Base-by-base conservation (phyloP, 164 flowering plant species). In the Vitis rotundifolia region DNA sequence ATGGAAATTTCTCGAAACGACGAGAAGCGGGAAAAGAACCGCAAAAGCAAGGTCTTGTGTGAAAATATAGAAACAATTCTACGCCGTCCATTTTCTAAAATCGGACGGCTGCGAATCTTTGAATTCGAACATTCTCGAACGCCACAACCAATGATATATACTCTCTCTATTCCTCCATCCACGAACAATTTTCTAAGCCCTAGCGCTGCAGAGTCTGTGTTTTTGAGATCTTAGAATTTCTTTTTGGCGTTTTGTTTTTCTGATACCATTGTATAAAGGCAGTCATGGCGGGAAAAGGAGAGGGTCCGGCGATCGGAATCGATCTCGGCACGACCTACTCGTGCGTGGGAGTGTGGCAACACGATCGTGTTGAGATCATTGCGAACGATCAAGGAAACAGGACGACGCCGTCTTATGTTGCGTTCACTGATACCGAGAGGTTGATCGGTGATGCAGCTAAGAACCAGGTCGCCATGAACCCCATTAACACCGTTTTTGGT, bases 401-500 rank as follows among this genome's bases (percentile, higher is more conserved):
- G 15, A 80, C 83, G 5, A 80, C 83, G 47, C 83, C 83, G 61
- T 80, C 83, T 11, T 80, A 80, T 28, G 83, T 81, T 14, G 84
- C 59, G 1, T 80, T 80, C 68, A 81, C 84, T 26, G 84, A 81
- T 18, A 14, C 81, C 0, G 84, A 81, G 72, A 72, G 84, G 54
- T 68, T 81, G 53, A 76, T 78, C 37, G 84, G 84, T 16, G 84
- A 81, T 63, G 84, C 84, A 2, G 86, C 86, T 8, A 80, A 82
- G 80, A 81, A 81, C 31, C 84, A 81, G 74, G 84, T 81, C 47
- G 84, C 81, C 64, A 81, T 81, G 82, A 81, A 78, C 78, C 80
- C 82, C 7, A 66, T 62, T 1, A 78, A 78, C 80, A 81, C 82
- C 2, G 84, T 81, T 37, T 78, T 78, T 47, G 82, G 84, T 81